Percentiles rank a stretch among this genome's conserved stretches.
These are phyloP conservation scores for Salix brachista DNA, from an alignment of 345 rosid species.

Conservation along the genomic window DNA sequence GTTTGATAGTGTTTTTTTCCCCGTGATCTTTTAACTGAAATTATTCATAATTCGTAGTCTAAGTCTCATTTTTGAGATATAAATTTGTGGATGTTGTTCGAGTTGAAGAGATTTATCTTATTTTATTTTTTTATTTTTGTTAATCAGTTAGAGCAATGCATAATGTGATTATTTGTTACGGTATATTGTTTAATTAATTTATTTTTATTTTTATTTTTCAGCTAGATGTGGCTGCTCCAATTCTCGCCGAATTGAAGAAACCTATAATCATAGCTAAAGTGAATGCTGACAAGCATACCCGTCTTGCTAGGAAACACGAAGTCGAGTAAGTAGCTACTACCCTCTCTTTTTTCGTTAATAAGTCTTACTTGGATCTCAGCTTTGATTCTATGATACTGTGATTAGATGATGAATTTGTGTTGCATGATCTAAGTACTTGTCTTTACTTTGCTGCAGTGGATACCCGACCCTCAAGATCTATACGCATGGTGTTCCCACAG, in stretches of 20 bases:
- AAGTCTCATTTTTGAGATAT: neutral
- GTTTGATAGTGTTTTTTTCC: no score
- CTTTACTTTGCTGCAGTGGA: constrained; percentile 45
- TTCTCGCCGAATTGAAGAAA: constrained; percentile 60
- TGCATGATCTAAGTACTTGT: neutral
- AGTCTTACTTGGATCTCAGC: neutral
- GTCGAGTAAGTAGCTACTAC: constrained; percentile 52
- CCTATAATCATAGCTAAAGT: constrained; percentile 85
- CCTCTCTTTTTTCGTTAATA: neutral
- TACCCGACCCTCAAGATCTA: constrained; percentile 81
- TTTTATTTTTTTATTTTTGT: neutral
- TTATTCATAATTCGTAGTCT: neutral
- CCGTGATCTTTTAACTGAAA: no score
- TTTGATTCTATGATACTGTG: neutral
- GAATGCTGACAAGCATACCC: constrained; percentile 69
- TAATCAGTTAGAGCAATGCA: neutral
- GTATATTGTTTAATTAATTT: neutral
- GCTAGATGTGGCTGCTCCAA: constrained; percentile 89
- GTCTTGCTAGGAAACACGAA: constrained; percentile 66
- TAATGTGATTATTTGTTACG: neutral
- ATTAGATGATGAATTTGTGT: neutral
- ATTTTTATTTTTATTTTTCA: constrained; percentile 36
- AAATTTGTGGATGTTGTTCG: neutral
- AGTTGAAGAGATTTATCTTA: neutral
- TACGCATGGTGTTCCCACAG: constrained; percentile 75